Conservation (phyloP, 345 rosid species). For the Eucalyptus sp. region DNA sequence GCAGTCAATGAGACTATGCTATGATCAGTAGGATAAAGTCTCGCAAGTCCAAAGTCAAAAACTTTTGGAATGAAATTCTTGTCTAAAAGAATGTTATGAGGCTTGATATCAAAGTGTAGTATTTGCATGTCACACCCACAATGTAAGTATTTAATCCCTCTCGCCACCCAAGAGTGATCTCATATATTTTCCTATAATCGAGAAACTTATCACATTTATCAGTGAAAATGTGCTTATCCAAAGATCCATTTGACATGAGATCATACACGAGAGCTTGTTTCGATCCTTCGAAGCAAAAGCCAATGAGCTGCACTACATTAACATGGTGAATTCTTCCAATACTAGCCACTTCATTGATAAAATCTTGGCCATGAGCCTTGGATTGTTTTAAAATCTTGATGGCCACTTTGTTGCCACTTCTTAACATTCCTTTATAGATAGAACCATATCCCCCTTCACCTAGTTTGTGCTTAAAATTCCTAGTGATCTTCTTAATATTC, state of each 20-base stretch:
- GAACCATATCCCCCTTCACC: not conserved
- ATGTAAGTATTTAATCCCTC: not conserved
- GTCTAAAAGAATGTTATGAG: not conserved
- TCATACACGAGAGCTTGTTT: not conserved
- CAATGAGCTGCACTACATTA: not conserved
- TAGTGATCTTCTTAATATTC: not conserved
- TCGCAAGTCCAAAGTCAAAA: not conserved
- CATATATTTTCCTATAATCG: not conserved
- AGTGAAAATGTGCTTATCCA: not conserved
- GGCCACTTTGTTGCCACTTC: not conserved
- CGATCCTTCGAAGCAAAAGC: not conserved
- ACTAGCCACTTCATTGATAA: not conserved
- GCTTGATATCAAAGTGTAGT: not conserved
- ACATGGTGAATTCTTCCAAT: not conserved
- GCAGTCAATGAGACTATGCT: not conserved
- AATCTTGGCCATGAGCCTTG: not conserved
- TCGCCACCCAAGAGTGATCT: not conserved
- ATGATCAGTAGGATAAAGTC: not conserved
- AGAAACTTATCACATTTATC: fast-evolving
- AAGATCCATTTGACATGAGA: not conserved
- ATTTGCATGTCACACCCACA: not conserved
- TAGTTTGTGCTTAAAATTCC: not conserved
- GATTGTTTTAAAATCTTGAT: not conserved
- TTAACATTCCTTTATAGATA: not conserved
- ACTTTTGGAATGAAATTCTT: not conserved